These are phyloP conservation scores for Phytophthora syringae DNA, from an alignment of 352 stramenopile genomes.

Conservation along the genomic window DNA sequence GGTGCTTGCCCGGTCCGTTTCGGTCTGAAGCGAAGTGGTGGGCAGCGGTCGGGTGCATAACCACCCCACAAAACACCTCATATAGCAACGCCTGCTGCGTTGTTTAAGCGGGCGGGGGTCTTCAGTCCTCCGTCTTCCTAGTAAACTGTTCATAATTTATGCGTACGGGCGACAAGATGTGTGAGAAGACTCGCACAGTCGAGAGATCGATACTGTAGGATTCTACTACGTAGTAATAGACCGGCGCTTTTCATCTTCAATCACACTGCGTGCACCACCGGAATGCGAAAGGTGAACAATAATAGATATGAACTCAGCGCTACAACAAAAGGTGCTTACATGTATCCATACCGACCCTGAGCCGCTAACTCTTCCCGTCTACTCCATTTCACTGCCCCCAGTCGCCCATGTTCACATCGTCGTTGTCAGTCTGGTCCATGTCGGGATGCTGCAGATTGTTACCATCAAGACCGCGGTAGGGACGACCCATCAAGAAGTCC, in stretches of 20 bases:
- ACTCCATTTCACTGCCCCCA: conserved; percentile 43
- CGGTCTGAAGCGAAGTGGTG: conserved; percentile 37
- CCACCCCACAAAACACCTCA: conserved; percentile 9
- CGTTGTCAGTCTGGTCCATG: conserved; percentile 57
- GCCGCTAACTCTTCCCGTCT: conserved; percentile 11
- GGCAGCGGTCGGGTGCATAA: conserved; percentile 6
- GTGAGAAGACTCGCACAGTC: conserved; percentile 22
- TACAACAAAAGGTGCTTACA: conserved; percentile 5
- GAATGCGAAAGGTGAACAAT: too few relatives aligned
- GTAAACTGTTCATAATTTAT: conserved; percentile 45
- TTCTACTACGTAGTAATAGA: conserved; percentile 12
- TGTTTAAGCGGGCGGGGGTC: conserved; percentile 15
- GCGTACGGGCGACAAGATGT: conserved; percentile 34
- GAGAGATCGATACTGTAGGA: conserved; percentile 16
- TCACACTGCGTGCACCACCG: not conserved
- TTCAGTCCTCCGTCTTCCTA: conserved; percentile 13
- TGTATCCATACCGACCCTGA: conserved; percentile 7
- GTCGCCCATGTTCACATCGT: conserved; percentile 68
- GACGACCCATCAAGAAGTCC: conserved; percentile 57
- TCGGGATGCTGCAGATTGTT: conserved; percentile 44
- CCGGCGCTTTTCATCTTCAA: conserved; percentile 3
- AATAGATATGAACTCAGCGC: too few relatives aligned
- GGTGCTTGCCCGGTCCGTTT: conserved; percentile 59
- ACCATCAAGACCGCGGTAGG: conserved; percentile 54
- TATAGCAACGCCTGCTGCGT: conserved; percentile 16